These are phyloP conservation scores for Psilocybe tampanensis DNA, from an alignment of 768 basidiomycete genomes.

Conservation along the genomic window DNA sequence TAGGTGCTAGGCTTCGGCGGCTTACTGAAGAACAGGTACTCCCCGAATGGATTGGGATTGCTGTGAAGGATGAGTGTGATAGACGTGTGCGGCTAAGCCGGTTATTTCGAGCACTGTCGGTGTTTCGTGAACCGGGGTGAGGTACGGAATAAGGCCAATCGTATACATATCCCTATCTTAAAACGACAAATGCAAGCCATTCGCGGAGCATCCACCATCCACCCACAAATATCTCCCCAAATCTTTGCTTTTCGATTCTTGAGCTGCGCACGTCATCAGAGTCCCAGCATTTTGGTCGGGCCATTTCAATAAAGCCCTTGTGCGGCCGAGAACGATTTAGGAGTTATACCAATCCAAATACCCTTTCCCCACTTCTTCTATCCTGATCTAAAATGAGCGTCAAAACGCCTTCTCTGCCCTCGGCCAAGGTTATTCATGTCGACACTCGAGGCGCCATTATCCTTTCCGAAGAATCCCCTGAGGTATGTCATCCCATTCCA, in stretches of 20 bases:
- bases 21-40: background rate
- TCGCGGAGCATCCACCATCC: slow-evolving; percentile 1
- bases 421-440: slow-evolving; percentile 87
- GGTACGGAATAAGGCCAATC: background rate
- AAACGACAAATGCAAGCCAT: background rate
- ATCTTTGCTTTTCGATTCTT: no score
- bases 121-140: background rate
- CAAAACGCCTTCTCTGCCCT: slow-evolving; percentile 66
- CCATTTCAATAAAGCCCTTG: no score
- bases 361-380: background rate
- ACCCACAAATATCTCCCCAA: background rate
- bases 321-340: no score
- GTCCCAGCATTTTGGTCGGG: background rate
- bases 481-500: slow-evolving; percentile 52
- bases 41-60: background rate
- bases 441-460: slow-evolving; percentile 95
- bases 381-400: background rate
- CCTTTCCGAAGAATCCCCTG: slow-evolving; percentile 90
- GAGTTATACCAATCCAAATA: no score
- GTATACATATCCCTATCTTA: background rate
- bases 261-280: background rate
- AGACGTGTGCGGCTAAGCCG: background rate
- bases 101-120: background rate
- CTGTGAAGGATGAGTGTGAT: background rate
- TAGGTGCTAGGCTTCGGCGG: background rate